Base-by-base conservation (phyloP, 1,139 yeast species). In the Zygosaccharomyces sapae region DNA sequence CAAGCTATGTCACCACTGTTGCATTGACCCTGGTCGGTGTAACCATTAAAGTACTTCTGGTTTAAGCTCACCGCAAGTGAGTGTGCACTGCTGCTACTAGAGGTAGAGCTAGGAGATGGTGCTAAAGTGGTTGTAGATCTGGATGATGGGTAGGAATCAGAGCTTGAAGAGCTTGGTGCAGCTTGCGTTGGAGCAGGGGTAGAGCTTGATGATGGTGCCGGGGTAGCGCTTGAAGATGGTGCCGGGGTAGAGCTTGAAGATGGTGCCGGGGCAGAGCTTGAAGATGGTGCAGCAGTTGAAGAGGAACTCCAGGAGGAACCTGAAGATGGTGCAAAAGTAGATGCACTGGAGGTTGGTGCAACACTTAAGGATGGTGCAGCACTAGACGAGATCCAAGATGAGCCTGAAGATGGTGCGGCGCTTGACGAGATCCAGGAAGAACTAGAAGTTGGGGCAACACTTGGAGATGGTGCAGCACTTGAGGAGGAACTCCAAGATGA, bases 1-100 rank as follows among this genome's bases (percentile, higher is more conserved):
- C 85, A 80, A 3, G 80, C 72, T 33, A 72, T 55, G 9, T 71
- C 72, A 43, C 83, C 83, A 33, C 71, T 74, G 5, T 65, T 63
- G 61, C 84, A 79, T 9, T 55, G 44, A 38, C 52, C 47, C 24
- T 56, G 72, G 54, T 55, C 64, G 53, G 38, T 65, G 59, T 42
- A 63, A 13, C 67, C 67, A 9, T 57, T 55, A 6, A 61, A 53
- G 47, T 58, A 63, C 44, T 57, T 55, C 5, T 54, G 51, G 54
- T 76, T 76, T 53, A 74, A 49, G 49, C 76, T 69, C 47, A 66
- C 59, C 3, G 77, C 79, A 47, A 65, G 59, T 7, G 57, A 61
- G 13, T 61, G 56, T 8, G 76, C 78, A n/a, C 70, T 46, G 13
- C 62, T 30, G 33, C 52, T 41, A 29, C 51, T 16, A 3, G 56